Evolutionary conservation across 108 stramenopile species (phyloP).

Genomic region (Fistulifera solaris): DNA sequence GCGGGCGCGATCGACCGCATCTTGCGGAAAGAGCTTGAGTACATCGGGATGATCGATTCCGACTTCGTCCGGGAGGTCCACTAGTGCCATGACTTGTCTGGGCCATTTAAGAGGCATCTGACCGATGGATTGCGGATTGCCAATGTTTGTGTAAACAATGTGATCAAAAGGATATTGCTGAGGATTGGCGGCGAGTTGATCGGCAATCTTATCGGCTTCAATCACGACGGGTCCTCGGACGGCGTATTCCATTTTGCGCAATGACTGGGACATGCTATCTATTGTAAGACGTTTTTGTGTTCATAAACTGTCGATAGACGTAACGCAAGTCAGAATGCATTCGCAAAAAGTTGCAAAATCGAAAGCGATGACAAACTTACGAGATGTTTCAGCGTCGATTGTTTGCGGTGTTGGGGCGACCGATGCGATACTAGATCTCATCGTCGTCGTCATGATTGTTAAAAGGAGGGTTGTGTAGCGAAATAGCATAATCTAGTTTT

Average conservation of each 20-base stretch:
- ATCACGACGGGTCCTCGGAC: conserved; percentile 80
- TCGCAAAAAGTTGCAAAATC: no score
- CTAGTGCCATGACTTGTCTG: conserved; percentile 88
- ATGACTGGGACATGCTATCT: conserved; percentile 49
- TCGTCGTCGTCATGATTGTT: no score
- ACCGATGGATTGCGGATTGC: conserved; percentile 95
- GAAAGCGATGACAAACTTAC: no score
- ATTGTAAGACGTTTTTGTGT: conserved; percentile 25
- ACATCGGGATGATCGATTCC: conserved; percentile 73
- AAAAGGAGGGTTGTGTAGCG: no score
- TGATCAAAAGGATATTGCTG: conserved; percentile 52
- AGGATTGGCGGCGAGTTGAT: conserved; percentile 19
- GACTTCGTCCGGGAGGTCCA: conserved; percentile 59
- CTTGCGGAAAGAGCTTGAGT: conserved; percentile 45
- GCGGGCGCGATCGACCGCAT: conserved; percentile 62
- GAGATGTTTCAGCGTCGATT: no score
- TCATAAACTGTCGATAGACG: background rate
- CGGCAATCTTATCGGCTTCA: conserved; percentile 65
- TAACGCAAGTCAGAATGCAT: background rate
- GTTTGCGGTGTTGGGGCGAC: no score
- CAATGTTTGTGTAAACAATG: conserved; percentile 96
- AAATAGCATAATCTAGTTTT: no score
- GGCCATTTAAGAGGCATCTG: conserved; percentile 93
- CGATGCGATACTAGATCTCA: no score
- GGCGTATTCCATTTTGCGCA: conserved; percentile 79